These are phyloP conservation scores for Elsinoe fawcettii DNA, from an alignment of 2,329 filamentous ascomycete species.

Conservation along the genomic window DNA sequence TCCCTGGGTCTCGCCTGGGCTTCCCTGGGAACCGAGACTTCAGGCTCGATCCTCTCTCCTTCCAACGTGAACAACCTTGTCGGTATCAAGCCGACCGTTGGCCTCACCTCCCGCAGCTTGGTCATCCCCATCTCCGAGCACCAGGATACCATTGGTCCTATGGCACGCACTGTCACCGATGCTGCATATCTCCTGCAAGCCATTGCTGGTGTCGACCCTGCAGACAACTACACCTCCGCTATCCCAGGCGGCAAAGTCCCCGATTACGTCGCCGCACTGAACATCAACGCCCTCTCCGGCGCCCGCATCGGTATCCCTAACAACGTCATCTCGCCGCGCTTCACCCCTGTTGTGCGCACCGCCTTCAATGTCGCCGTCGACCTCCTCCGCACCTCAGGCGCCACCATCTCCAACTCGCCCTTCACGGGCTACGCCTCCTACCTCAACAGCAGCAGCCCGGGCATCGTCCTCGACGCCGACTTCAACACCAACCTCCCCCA, in stretches of 20 bases:
- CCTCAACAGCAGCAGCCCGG: slow-evolving; percentile 33
- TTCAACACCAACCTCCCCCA: slow-evolving; percentile 50
- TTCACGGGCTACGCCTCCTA: slow-evolving; percentile 47
- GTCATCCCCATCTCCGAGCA: slow-evolving; percentile 58
- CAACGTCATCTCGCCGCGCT: slow-evolving; percentile 39
- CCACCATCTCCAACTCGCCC: slow-evolving; percentile 53
- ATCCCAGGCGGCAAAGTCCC: slow-evolving; percentile 49
- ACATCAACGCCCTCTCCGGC: slow-evolving; percentile 45
- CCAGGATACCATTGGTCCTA: slow-evolving; percentile 51
- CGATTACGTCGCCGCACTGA: slow-evolving; percentile 54
- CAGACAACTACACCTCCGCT: slow-evolving; percentile 51
- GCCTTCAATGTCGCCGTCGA: slow-evolving; percentile 51
- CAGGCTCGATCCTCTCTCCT: slow-evolving; percentile 56
- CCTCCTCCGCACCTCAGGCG: slow-evolving; percentile 48
- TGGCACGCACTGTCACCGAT: slow-evolving; percentile 52
- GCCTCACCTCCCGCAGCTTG: slow-evolving; percentile 53
- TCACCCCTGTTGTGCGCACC: slow-evolving; percentile 37
- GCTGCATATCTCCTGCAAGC: slow-evolving; percentile 50
- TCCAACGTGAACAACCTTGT: slow-evolving; percentile 52
- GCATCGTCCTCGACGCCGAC: slow-evolving; percentile 49
- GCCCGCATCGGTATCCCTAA: slow-evolving; percentile 58
- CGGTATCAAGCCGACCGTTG: slow-evolving; percentile 61
- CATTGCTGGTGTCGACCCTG: slow-evolving; percentile 48
- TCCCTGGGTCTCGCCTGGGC: slow-evolving; percentile 54
- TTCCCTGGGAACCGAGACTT: slow-evolving; percentile 56